phyloP scores from a whole-genome alignment of 257 asterid genomes.

The Galeopsis tetrahit region DNA sequence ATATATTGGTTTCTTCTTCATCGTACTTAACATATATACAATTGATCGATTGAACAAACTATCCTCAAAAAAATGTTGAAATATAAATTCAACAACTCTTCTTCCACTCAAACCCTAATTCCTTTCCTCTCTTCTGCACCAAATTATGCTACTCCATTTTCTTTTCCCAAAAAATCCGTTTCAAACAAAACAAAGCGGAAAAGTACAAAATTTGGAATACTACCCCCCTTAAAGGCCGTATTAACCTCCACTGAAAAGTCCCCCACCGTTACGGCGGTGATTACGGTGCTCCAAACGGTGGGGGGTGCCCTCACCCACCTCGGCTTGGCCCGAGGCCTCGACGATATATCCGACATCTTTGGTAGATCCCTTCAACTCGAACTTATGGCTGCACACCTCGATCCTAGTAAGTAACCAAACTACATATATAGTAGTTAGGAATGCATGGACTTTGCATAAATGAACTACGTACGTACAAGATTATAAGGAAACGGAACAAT shows the following conservation, averaged over 20 bases:
- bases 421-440: too few relatives aligned
- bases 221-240: conserved; percentile 35
- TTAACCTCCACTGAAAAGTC: conserved; percentile 29
- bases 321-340: conserved; percentile 44
- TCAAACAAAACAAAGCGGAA: not conserved
- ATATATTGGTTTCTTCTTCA: too few relatives aligned
- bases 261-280: conserved; percentile 41
- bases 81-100: conserved; percentile 11
- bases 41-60: too few relatives aligned
- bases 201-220: not conserved
- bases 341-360: conserved; percentile 44
- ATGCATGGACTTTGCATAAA: too few relatives aligned
- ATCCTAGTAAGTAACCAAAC: conserved; percentile 35
- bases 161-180: not conserved
- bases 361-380: conserved; percentile 43
- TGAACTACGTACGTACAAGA: too few relatives aligned
- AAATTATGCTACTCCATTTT: not conserved
- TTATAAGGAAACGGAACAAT: too few relatives aligned
- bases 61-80: conserved; percentile 30
- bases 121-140: conserved; percentile 26
- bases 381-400: conserved; percentile 51
- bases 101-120: conserved; percentile 24
- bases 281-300: conserved; percentile 50
- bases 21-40: too few relatives aligned
- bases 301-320: conserved; percentile 50